phyloP scores from a whole-genome alignment of 108 stramenopile species.

The Seminavis robusta region DNA sequence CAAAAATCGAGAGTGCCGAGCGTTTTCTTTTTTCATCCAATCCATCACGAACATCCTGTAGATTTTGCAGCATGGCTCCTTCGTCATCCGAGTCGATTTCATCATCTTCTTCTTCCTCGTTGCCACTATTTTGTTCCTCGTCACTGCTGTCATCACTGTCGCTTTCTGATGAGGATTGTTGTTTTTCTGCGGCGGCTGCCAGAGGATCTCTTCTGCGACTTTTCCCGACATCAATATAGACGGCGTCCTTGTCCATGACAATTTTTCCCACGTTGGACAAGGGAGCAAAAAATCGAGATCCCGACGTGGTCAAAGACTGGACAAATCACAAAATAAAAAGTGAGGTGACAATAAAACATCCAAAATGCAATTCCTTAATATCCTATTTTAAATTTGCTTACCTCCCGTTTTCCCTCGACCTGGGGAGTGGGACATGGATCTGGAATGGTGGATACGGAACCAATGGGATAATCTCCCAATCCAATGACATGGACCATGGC shows the following conservation, averaged over 20 bases:
- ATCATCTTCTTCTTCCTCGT: constrained; percentile 33
- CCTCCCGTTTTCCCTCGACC: constrained; percentile 58
- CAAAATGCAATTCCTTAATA: not conserved
- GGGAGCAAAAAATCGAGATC: constrained; percentile 93
- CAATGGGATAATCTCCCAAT: constrained; percentile 90
- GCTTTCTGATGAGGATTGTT: not conserved
- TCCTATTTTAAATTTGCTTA: not conserved
- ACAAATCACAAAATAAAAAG: not conserved
- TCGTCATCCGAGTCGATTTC: constrained; percentile 47
- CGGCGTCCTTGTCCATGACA: constrained; percentile 92
- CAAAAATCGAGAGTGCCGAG: constrained; percentile 79
- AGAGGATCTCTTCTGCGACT: constrained; percentile 81
- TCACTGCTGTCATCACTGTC: constrained; percentile 15
- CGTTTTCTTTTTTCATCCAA: constrained; percentile 87
- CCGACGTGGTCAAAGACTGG: constrained; percentile 84
- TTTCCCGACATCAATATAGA: constrained; percentile 95
- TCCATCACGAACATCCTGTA: constrained; percentile 87
- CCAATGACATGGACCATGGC: constrained; percentile 93
- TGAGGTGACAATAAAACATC: not conserved
- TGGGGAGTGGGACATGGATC: constrained; percentile 87
- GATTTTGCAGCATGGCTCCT: constrained; percentile 70
- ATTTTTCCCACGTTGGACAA: constrained; percentile 92
- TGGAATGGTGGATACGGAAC: constrained; percentile 56
- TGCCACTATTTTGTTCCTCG: constrained; percentile 24
- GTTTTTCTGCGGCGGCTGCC: constrained; percentile 21